Base-by-base conservation (phyloP, 2,329 filamentous ascomycete species). In the Exophiala mesophila region DNA sequence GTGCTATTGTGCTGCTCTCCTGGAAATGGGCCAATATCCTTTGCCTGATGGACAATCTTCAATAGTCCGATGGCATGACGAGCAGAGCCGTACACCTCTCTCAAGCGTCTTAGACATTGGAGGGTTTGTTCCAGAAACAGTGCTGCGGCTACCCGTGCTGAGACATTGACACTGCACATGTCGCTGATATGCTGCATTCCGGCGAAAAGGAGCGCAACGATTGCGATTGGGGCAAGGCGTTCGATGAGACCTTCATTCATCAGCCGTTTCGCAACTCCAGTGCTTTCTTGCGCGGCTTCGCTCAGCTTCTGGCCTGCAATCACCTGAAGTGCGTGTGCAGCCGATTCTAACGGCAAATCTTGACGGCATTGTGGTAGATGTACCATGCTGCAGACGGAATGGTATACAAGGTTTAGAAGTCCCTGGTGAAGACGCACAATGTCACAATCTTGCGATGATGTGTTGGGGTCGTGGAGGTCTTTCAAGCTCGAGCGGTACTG, bases 401-500 rank as follows among this genome's bases (percentile, higher is more conserved):
- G 85, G 64, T 92, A 95, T 2, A 94, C 82, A 85, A 95, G 92
- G 63, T 94, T 88, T 21, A 96, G 70, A 15, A 96, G 72, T 12
- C 85, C 85, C 34, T 85, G 78, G 60, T 94, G 87, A 2, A 94
- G 67, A 49, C 76, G 71, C 32, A 81, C 55, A 10, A 70, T 66
- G n/a, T n/a, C n/a, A 43, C 68, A 63, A 34, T 70, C 61, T 26
- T 73, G 71, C 20, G 80, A 80, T n/a, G 80, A 71, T 12, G 66
- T 72, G 39, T 77, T 71, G 82, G 79, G 21, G 72, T 57, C 3
- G 69, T 63, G 15, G 69, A 72, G 10, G 81, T 63, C 2, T 72
- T 66, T 9, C n/a, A 33, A 9, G 54, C 80, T 78, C 15, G 75
- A 65, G 0, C 86, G 84, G 24, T 95, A 74, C 28, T 80, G 76